phyloP scores from a whole-genome alignment of 2,329 filamentous ascomycete species.

The Zopfia rhizophila region DNA sequence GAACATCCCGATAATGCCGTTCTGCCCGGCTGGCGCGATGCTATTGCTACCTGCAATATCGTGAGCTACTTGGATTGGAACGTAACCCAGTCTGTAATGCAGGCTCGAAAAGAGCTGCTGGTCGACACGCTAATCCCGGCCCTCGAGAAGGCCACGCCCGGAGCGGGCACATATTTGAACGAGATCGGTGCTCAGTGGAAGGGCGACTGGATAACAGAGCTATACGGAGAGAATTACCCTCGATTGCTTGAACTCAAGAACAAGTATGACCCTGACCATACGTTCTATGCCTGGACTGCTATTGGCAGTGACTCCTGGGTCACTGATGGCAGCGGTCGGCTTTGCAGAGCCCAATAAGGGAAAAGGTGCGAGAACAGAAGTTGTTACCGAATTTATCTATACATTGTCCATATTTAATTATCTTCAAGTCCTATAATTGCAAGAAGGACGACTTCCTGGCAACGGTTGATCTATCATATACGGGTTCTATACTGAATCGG shows the following conservation, averaged over 20 bases:
- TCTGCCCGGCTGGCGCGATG: slow-evolving; percentile 12
- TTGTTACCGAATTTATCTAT: too few relatives aligned
- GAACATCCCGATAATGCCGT: slow-evolving; percentile 6
- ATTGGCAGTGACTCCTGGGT: slow-evolving; percentile 29
- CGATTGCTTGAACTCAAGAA: slow-evolving; percentile 12
- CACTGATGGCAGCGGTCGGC: slow-evolving; percentile 11
- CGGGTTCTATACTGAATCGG: too few relatives aligned
- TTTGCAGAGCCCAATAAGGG: slow-evolving; percentile 24
- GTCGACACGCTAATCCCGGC: background rate
- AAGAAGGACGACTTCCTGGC: too few relatives aligned
- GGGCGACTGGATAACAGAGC: slow-evolving; percentile 5
- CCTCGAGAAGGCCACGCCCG: slow-evolving; percentile 10
- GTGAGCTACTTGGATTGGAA: slow-evolving; percentile 4
- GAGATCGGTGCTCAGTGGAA: slow-evolving; percentile 14
- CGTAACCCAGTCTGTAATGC: background rate
- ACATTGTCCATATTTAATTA: too few relatives aligned
- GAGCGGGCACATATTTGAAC: slow-evolving; percentile 15
- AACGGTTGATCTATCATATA: too few relatives aligned
- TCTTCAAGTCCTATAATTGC: too few relatives aligned
- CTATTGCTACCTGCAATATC: slow-evolving; percentile 9
- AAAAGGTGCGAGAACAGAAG: too few relatives aligned
- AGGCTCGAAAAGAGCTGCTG: background rate
- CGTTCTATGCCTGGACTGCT: slow-evolving; percentile 22
- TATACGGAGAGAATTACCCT: slow-evolving; percentile 14
- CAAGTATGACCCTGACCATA: slow-evolving; percentile 15